These are phyloP conservation scores for Rhizopogon vinicolor DNA, from an alignment of 768 basidiomycete species.

Conservation along the genomic window DNA sequence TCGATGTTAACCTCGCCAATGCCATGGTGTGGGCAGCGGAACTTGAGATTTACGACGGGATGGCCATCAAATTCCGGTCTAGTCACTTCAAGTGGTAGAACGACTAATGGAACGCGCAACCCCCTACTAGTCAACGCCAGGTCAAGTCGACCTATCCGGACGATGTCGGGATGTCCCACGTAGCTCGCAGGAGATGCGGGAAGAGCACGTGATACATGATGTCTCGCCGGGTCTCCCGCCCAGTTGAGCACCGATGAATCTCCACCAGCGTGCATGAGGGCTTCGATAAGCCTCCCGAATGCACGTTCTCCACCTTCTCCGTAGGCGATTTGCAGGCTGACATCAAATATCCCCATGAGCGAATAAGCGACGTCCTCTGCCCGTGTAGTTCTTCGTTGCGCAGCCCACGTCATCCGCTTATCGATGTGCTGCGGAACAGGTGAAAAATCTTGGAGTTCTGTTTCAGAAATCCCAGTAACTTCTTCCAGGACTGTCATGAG, in stretches of 20 bases:
- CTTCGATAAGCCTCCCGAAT: slow-evolving; percentile 4
- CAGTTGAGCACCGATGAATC: slow-evolving; percentile 3
- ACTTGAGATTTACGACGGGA: no score
- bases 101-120: no score
- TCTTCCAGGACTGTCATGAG: background rate
- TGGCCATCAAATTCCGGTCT: no score
- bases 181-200: background rate
- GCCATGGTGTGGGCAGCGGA: no score
- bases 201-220: background rate
- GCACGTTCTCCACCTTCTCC: slow-evolving; percentile 12
- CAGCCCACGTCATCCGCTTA: slow-evolving; percentile 10
- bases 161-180: background rate
- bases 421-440: background rate
- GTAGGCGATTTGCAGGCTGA: slow-evolving; percentile 9
- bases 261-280: background rate
- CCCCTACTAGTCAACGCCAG: no score
- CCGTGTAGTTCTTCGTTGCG: slow-evolving; percentile 10
- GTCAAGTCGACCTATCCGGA: no score
- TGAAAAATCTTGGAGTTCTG: background rate
- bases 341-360: slow-evolving; percentile 11
- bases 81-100: no score
- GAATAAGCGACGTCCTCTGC: slow-evolving; percentile 13
- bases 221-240: background rate
- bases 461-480: background rate
- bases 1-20: no score